phyloP scores from a whole-genome alignment of 163 green algal genomes.

The Smithsoniella earleae region DNA sequence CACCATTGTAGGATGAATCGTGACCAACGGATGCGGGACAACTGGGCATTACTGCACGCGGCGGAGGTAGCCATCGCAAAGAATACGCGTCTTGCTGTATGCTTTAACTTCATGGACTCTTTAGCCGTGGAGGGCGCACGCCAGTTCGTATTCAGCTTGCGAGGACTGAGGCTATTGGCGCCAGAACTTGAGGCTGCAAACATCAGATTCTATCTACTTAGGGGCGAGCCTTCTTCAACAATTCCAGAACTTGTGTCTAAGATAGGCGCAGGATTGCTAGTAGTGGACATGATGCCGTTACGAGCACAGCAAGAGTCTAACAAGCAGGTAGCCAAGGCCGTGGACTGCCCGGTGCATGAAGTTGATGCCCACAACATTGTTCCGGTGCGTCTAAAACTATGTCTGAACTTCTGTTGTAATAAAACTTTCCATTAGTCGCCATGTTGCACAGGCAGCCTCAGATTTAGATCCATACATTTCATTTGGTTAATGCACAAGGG shows the following conservation, averaged over 20 bases:
- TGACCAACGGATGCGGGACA: constrained; percentile 84
- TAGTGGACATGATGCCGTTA: constrained; percentile 86
- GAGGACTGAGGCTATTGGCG: constrained; percentile 68
- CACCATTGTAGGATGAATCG: constrained; percentile 62
- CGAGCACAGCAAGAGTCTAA: constrained; percentile 14
- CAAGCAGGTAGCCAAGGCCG: constrained; percentile 42
- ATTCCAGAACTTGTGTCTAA: constrained; percentile 59
- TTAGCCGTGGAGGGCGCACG: constrained; percentile 70
- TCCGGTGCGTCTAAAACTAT: constrained; percentile 40
- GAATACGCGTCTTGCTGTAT: constrained; percentile 58
- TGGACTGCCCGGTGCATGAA: constrained; percentile 56
- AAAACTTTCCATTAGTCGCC: neutral
- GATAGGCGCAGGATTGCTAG: constrained; percentile 57
- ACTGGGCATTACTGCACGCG: constrained; percentile 93
- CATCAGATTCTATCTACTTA: constrained; percentile 87
- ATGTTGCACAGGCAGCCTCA: neutral
- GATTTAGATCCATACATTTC: neutral
- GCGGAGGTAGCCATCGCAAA: constrained; percentile 49
- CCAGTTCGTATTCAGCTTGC: constrained; percentile 92
- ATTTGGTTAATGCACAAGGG: neutral
- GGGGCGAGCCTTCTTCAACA: constrained; percentile 66
- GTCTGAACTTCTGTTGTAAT: neutral
- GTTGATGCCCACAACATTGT: constrained; percentile 97
- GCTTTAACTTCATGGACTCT: constrained; percentile 80
- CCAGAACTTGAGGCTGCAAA: constrained; percentile 50